phyloP scores from a whole-genome alignment of 176 grass and related monocot species.

The Aegilops tauschii region DNA sequence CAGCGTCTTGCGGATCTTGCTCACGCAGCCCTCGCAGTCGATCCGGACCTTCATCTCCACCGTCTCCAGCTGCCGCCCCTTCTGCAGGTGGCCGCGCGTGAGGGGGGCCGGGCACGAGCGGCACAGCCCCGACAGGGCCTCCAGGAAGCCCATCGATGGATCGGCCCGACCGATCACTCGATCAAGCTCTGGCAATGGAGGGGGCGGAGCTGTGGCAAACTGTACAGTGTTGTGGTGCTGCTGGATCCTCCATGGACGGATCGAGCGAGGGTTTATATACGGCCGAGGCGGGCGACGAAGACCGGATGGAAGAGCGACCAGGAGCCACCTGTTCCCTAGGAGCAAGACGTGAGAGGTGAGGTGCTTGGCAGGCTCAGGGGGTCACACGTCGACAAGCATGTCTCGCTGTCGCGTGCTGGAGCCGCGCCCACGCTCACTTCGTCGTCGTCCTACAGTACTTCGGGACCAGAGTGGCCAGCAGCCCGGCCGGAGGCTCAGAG shows the following conservation, averaged over 20 bases:
- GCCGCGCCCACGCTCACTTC: not conserved
- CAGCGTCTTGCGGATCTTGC: slow-evolving; percentile 6
- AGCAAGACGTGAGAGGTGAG: not conserved
- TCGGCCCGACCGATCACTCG: not conserved
- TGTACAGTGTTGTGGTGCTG: not conserved
- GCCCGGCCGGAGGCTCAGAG: not conserved
- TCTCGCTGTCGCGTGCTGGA: not conserved
- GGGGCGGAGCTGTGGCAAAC: not conserved
- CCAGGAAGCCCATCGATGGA: not conserved
- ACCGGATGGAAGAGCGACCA: not conserved
- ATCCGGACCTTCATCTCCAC: slow-evolving; percentile 33
- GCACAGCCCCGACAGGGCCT: slow-evolving; percentile 2
- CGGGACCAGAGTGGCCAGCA: not conserved
- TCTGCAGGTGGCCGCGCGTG: not conserved
- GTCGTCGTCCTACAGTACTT: not conserved
- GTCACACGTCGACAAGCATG: not conserved
- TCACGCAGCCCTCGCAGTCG: slow-evolving; percentile 29
- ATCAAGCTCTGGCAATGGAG: not conserved
- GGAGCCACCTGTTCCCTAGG: slow-evolving; percentile 13
- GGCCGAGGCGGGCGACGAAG: not conserved
- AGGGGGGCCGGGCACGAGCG: not conserved
- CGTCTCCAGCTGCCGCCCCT: slow-evolving; percentile 11
- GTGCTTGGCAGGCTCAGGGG: not conserved
- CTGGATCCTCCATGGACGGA: not conserved
- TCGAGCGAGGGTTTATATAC: not conserved